These are phyloP conservation scores for Areca catechu DNA, from an alignment of 176 grass and related monocot species.

Conservation along the genomic window DNA sequence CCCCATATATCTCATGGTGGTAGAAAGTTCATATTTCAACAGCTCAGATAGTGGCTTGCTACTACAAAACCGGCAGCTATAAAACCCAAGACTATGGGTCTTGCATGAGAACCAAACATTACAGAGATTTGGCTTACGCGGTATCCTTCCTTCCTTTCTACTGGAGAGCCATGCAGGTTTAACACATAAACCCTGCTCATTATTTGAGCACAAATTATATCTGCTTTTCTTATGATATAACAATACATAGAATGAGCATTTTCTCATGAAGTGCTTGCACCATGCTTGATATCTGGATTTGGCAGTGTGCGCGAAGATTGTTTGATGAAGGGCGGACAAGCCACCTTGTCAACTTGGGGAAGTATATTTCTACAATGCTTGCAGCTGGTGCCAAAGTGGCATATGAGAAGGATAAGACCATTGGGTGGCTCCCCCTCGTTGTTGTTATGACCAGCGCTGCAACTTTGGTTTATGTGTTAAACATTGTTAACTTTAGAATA, in stretches of 20 bases:
- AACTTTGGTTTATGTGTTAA: conserved; percentile 31
- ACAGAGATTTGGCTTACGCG: conserved; percentile 84
- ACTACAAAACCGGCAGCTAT: conserved; percentile 92
- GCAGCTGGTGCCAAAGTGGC: conserved; percentile 78
- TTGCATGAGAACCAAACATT: conserved; percentile 89
- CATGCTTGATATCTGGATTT: not conserved
- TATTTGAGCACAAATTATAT: no score
- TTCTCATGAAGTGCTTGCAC: no score
- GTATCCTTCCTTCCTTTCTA: conserved; percentile 97
- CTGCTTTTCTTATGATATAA: no score
- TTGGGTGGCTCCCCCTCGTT: conserved; percentile 55
- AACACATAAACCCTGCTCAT: not conserved
- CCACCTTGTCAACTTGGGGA: conserved; percentile 84
- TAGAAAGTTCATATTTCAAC: conserved; percentile 95
- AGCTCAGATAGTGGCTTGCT: conserved; percentile 89
- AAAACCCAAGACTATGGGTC: conserved; percentile 91
- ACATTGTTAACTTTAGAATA: no score
- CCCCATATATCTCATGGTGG: conserved; percentile 72
- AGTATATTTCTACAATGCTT: conserved; percentile 93
- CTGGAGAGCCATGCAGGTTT: conserved; percentile 98
- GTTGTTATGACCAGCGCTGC: conserved; percentile 61
- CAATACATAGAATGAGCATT: no score
- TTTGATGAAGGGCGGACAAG: conserved; percentile 90
- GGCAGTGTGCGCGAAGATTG: conserved; percentile 94
- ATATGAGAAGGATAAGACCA: conserved; percentile 69